Evolutionary conservation across 176 grass and related monocot genomes (phyloP), one percentile per base, ranked within the genome.

Genomic region (Eleusine coracana): DNA sequence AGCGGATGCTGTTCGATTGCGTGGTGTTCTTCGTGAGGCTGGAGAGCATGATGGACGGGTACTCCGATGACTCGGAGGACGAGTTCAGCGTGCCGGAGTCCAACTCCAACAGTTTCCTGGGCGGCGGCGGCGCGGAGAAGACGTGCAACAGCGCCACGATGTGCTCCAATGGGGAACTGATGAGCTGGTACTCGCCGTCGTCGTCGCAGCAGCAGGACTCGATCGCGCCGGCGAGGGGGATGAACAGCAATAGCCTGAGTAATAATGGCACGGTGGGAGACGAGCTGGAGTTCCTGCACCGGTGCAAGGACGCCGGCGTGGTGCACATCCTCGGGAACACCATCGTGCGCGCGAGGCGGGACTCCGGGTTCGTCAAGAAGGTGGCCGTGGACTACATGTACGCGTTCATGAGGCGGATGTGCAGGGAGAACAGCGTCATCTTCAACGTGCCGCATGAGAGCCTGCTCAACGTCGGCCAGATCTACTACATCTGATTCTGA

Each of bases 321-420:
- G 96, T 98, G 41, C 96, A 98, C 88, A 98, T 98, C 34, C 91
- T 98, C 3, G 96, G 96, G 85, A 98, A 98, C 82, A 98, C 96
- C 11, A 80, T 98, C 29, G 91, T 98, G 77, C 87, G 87, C 1
- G 89, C 96, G 29, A 86, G 87, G 61, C 75, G 96, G 63, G 89
- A 96, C 77, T 87, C 96, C 2, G 86, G 89, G 37, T 67, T 94
- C 52, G n/a, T 96, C 12, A 99, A 99, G 86, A 99, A 60, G 87
- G 2, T 99, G 7, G 79, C 89, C 1, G 89, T 99, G 11, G 83
- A 99, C 71, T 96, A 92, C 82, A 82, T 99, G 40, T 99, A 96
- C 86, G 93, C 96, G 7, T 96, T 96, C 84, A 85, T 99, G 65
- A 68, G 93, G 91, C 88, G 89, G 83, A 79, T 99, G 27, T 99